Base-by-base conservation (phyloP, 2,329 filamentous ascomycete species). In the Claviceps cyperi region DNA sequence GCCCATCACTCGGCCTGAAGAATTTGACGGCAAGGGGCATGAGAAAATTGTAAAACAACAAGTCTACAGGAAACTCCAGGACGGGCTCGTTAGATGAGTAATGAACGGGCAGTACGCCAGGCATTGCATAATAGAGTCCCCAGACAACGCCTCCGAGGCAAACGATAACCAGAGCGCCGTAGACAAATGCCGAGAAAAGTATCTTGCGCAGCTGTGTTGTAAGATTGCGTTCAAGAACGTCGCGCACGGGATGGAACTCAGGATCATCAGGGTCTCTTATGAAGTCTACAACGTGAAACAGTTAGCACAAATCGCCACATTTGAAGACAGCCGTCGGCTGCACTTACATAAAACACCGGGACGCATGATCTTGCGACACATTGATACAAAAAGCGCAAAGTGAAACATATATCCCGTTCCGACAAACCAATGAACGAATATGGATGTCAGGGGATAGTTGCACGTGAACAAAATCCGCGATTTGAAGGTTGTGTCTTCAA, bases 351-450 rank as follows among this genome's bases (percentile, higher is more conserved):
- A 73, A 40, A 98, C 92, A 48, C 92, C 92, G 57, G 81, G 88
- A 55, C 92, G 83, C 83, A 98, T 86, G 52, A 97, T 95, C 70
- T 95, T 96, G 54, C 92, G 83, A 67, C 92, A 98, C 90, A 98
- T 97, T 51, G 90, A 94, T 17, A 98, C 92, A 63, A 98, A 98
- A 3, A 98, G 77, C 5, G 92, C 92, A 64, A 98, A 98, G 64
- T 98, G 92, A 69, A 98, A 98, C 94, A 98, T 98, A 67, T 98
- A 98, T 55, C 90, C 94, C 3, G 92, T 98, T 46, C 92, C 92
- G 51, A 96, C 84, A 62, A 98, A 98, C 92, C 92, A 98, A 65
- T 98, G 92, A 48, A 97, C 85, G 64, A 98, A 98, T 14, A 94
- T 80, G 14, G 91, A 95, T 0, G 89, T 96, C 56, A 91, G 76